Evolutionary conservation across 2,329 filamentous ascomycete species (phyloP).

Genomic region (Penicillium sp.): DNA sequence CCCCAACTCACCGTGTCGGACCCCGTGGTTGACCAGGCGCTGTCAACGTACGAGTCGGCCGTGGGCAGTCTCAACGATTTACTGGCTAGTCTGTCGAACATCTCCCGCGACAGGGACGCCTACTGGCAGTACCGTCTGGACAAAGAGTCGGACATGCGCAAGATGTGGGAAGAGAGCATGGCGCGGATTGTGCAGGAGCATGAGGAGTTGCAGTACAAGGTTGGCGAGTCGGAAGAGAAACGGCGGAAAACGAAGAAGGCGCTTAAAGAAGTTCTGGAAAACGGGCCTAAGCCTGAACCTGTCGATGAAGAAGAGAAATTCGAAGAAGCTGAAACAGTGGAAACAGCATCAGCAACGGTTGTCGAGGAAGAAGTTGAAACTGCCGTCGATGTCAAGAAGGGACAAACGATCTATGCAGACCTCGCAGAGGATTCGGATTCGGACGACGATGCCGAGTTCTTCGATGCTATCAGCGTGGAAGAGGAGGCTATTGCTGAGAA

Average conservation of each 20-base stretch:
- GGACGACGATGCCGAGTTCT: conserved; percentile 90
- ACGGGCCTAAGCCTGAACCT: conserved; percentile 34
- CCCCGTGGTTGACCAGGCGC: conserved; percentile 68
- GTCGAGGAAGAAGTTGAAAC: background rate
- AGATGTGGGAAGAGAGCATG: conserved; percentile 99
- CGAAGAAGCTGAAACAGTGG: conserved; percentile 14
- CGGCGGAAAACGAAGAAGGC: conserved; percentile 84
- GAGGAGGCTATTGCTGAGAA: conserved; percentile 64
- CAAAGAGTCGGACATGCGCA: conserved; percentile 82
- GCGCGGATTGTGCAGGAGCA: conserved; percentile 92
- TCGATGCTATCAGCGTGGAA: conserved; percentile 91
- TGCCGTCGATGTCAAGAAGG: conserved; percentile 39
- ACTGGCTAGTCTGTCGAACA: conserved; percentile 81
- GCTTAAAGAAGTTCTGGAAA: conserved; percentile 77
- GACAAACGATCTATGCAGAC: conserved; percentile 64
- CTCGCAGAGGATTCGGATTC: conserved; percentile 72
- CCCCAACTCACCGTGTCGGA: conserved; percentile 73
- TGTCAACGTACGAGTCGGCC: conserved; percentile 82
- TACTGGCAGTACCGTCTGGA: conserved; percentile 97
- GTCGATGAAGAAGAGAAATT: background rate
- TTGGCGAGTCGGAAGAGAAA: conserved; percentile 87
- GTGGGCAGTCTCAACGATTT: conserved; percentile 82
- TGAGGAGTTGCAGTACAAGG: conserved; percentile 79
- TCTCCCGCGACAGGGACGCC: conserved; percentile 87
- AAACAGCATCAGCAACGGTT: background rate